These are phyloP conservation scores for Byssochlamys sp. DNA, from an alignment of 2,329 filamentous ascomycete species.

Conservation along the genomic window DNA sequence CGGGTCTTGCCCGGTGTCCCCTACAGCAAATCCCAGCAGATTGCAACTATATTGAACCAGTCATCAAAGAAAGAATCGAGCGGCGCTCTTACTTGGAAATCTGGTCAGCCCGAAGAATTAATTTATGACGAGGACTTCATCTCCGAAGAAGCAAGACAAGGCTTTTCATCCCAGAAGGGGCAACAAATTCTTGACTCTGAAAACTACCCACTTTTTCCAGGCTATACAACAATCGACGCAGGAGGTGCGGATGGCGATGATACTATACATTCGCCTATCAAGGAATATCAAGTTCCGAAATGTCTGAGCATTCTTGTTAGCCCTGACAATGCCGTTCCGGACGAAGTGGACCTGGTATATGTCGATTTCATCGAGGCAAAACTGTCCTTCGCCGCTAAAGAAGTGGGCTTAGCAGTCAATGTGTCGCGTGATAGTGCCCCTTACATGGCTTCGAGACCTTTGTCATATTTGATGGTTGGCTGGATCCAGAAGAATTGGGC, in stretches of 20 bases:
- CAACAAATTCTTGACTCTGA: slow-evolving; percentile 24
- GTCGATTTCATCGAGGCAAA: slow-evolving; percentile 83
- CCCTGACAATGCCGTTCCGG: slow-evolving; percentile 29
- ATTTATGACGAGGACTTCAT: slow-evolving; percentile 15
- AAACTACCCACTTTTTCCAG: slow-evolving; percentile 45
- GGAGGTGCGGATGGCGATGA: slow-evolving; percentile 78
- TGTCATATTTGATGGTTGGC: slow-evolving; percentile 49
- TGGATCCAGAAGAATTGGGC: slow-evolving; percentile 52
- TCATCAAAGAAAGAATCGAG: slow-evolving; percentile 28
- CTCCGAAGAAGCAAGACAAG: slow-evolving; percentile 3
- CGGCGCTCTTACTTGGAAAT: slow-evolving; percentile 13
- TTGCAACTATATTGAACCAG: slow-evolving; percentile 52
- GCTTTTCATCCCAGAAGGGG: slow-evolving; percentile 4
- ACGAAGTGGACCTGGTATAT: slow-evolving; percentile 77
- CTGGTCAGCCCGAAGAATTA: slow-evolving; percentile 40
- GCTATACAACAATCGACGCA: slow-evolving; percentile 86
- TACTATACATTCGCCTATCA: slow-evolving; percentile 66
- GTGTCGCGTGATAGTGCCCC: slow-evolving; percentile 40
- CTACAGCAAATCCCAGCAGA: slow-evolving; percentile 60
- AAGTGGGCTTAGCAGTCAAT: slow-evolving; percentile 43
- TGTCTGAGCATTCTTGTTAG: slow-evolving; percentile 62
- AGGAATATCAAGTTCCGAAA: slow-evolving; percentile 71
- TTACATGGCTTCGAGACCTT: slow-evolving; percentile 45
- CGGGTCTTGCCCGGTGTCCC: slow-evolving; percentile 70
- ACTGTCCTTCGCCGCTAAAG: slow-evolving; percentile 64